phyloP scores from a whole-genome alignment of 352 stramenopile genomes.

The Pythium brassicae region DNA sequence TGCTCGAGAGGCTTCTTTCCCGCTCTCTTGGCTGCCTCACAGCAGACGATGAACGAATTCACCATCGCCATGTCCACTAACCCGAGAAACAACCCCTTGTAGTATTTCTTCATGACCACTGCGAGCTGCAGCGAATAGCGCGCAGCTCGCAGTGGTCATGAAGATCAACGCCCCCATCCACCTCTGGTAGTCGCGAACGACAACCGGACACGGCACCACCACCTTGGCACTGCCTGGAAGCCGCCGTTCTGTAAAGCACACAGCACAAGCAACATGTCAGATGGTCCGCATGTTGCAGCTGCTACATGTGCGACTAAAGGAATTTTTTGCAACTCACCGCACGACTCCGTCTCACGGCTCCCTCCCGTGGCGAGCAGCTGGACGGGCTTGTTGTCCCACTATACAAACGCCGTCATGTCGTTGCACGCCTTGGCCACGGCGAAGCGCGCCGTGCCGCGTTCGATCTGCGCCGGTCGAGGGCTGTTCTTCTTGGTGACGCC shows the following conservation, averaged over 20 bases:
- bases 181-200: background rate
- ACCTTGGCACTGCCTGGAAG: background rate
- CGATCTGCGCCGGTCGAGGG: background rate
- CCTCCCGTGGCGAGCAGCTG: background rate
- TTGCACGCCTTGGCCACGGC: background rate
- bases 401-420: background rate
- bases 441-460: background rate
- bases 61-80: background rate
- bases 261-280: background rate
- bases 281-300: background rate
- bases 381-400: background rate
- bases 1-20: background rate
- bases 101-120: background rate
- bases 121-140: background rate
- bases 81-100: background rate
- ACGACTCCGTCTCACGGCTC: background rate
- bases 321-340: background rate
- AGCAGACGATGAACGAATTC: background rate
- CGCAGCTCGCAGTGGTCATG: background rate
- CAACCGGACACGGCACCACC: background rate
- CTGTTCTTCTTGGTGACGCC: background rate
- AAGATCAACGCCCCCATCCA: background rate
- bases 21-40: background rate
- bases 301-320: background rate
- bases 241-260: background rate